A percentile compares a stretch with the other conserved stretches of the same genome.
Conservation (phyloP, 192 early-diverging fungal species). For the Coemansia sp. region DNA sequence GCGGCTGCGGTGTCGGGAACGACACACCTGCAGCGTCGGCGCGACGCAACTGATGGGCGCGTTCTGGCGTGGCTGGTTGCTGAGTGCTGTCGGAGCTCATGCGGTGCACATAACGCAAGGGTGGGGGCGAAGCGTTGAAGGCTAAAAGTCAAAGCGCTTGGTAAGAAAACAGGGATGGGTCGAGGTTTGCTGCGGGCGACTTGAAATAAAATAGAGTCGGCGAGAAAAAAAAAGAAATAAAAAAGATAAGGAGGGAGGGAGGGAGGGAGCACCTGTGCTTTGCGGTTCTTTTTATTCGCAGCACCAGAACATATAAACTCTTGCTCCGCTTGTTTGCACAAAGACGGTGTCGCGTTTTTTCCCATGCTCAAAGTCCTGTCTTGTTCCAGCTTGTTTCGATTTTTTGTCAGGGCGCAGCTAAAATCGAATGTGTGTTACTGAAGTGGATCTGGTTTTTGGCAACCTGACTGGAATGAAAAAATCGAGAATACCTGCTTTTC, state of each 20-base stretch:
- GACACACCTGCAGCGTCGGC: conserved; percentile 14
- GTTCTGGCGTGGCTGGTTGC: neutral
- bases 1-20: conserved; percentile 24
- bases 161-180: too few species aligned
- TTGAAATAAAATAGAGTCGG: neutral
- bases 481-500: neutral
- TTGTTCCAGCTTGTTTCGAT: neutral
- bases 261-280: too few species aligned
- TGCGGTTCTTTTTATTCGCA: neutral
- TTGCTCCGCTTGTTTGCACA: neutral
- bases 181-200: neutral
- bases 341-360: neutral
- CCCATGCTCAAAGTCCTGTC: neutral
- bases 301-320: neutral
- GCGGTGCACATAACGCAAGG: neutral
- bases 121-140: neutral
- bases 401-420: neutral
- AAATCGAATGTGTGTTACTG: neutral
- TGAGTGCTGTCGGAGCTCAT: conserved; percentile 8
- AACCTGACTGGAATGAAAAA: neutral
- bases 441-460: neutral
- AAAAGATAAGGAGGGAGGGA: neutral
- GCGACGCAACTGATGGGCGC: neutral
- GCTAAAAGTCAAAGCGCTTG: neutral
- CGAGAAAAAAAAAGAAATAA: neutral